These are phyloP conservation scores for Sporothrix dimorphospora DNA, from an alignment of 2,329 filamentous ascomycete species.

Conservation along the genomic window DNA sequence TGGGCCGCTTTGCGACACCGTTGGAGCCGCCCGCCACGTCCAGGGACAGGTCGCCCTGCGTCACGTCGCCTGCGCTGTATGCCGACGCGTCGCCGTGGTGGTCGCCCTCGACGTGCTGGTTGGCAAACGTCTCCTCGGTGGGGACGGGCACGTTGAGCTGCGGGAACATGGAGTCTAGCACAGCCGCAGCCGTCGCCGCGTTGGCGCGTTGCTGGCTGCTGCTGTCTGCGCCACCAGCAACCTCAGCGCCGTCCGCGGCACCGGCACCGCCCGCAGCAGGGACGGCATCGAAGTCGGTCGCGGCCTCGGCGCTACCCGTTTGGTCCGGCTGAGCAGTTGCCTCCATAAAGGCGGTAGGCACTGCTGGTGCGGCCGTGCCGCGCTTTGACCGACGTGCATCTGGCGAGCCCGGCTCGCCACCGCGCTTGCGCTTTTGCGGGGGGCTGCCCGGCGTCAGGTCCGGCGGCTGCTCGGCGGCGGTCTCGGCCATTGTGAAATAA, in stretches of 20 bases:
- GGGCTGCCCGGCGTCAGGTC: conserved; percentile 33
- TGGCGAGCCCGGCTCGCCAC: conserved; percentile 52
- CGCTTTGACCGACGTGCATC: conserved; percentile 56
- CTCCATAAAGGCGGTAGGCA: conserved; percentile 57
- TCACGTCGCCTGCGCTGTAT: conserved; percentile 43
- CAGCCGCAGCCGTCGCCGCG: conserved; percentile 62
- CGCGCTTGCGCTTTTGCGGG: conserved; percentile 62
- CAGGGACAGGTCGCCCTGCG: conserved; percentile 43
- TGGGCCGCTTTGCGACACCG: conserved; percentile 31
- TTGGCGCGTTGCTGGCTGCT: conserved; percentile 51
- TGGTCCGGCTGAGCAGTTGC: conserved; percentile 55
- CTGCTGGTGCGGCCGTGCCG: conserved; percentile 49
- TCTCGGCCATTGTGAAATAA: conserved; percentile 42
- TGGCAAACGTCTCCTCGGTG: conserved; percentile 63
- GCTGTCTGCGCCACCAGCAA: conserved; percentile 48
- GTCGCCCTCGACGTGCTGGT: conserved; percentile 49
- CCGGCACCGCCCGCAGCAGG: conserved; percentile 55
- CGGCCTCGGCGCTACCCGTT: conserved; percentile 29
- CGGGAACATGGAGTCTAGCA: conserved; percentile 61
- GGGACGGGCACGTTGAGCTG: conserved; percentile 61
- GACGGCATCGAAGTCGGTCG: conserved; percentile 59
- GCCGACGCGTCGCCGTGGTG: conserved; percentile 35
- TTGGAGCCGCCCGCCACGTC: conserved; percentile 33
- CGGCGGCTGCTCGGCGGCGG: background rate
- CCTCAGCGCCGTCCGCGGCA: conserved; percentile 51